These are phyloP conservation scores for Ascosphaera apis DNA, from an alignment of 2,329 filamentous ascomycete genomes.

Conservation along the genomic window DNA sequence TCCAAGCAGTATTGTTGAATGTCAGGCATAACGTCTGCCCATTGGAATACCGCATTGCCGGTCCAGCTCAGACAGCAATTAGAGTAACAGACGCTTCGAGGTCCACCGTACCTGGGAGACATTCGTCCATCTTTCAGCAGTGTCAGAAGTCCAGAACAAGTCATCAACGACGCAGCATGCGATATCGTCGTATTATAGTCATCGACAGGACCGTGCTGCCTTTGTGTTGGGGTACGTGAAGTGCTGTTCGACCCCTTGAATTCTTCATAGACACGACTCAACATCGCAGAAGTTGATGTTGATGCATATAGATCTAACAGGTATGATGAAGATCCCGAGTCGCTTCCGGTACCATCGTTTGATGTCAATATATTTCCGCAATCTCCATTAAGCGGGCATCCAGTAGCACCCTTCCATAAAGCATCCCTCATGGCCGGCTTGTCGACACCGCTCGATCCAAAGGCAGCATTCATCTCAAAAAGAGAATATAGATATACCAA, in stretches of 20 bases:
- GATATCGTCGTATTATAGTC: background rate
- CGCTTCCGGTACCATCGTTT: no score
- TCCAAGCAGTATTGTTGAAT: background rate
- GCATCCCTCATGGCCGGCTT: background rate
- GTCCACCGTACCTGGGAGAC: background rate
- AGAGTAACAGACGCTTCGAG: background rate
- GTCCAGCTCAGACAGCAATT: constrained; percentile 1
- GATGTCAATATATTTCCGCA: no score
- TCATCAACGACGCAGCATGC: background rate
- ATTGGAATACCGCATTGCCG: background rate
- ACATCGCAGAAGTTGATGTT: background rate
- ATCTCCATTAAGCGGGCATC: background rate
- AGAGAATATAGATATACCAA: constrained; percentile 1
- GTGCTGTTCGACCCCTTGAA: background rate
- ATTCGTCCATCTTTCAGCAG: background rate
- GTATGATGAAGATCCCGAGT: background rate
- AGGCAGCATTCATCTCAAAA: background rate
- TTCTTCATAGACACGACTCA: background rate
- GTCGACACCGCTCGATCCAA: background rate
- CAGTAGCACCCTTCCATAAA: background rate
- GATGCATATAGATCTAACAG: constrained; percentile 1
- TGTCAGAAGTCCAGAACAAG: background rate
- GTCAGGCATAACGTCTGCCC: background rate
- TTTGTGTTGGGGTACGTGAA: background rate
- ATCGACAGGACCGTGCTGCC: background rate